These are phyloP conservation scores for Jaltomata sinuosa DNA, from an alignment of 257 asterid genomes.

Conservation along the genomic window DNA sequence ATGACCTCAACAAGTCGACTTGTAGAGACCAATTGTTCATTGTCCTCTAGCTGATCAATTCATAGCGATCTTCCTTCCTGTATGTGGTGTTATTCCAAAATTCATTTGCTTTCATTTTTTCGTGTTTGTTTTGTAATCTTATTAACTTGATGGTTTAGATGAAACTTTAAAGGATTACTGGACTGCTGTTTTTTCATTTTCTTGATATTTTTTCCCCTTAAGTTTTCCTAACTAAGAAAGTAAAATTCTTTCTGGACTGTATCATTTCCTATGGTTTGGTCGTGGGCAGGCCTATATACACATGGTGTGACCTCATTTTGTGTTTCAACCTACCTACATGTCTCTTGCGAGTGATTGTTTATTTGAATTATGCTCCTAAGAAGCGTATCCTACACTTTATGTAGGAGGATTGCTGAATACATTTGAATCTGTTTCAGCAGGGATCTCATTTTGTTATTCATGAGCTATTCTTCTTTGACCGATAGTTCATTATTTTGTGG, in stretches of 20 bases:
- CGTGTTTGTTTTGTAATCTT: neutral
- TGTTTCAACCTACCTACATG: neutral
- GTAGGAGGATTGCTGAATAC: neutral
- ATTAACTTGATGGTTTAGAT: neutral
- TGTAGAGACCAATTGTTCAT: neutral
- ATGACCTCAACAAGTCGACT: neutral
- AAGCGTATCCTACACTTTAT: neutral
- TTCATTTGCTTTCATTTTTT: neutral
- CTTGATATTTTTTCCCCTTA: neutral
- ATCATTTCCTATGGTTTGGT: neutral
- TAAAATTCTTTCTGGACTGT: neutral
- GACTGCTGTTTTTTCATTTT: neutral
- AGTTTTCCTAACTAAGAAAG: neutral
- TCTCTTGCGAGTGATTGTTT: neutral
- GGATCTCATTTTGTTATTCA: neutral
- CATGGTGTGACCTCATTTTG: neutral
- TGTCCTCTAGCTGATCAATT: neutral
- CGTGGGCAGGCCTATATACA: neutral
- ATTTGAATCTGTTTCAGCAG: neutral
- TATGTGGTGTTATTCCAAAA: neutral
- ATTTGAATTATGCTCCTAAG: neutral
- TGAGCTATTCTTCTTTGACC: neutral
- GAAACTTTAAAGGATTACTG: neutral
- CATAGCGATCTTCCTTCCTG: neutral
- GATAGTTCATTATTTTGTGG: slow-evolving; percentile 2